phyloP scores from a whole-genome alignment of 2,329 filamentous ascomycete genomes.

The Fusarium marasasianum region DNA sequence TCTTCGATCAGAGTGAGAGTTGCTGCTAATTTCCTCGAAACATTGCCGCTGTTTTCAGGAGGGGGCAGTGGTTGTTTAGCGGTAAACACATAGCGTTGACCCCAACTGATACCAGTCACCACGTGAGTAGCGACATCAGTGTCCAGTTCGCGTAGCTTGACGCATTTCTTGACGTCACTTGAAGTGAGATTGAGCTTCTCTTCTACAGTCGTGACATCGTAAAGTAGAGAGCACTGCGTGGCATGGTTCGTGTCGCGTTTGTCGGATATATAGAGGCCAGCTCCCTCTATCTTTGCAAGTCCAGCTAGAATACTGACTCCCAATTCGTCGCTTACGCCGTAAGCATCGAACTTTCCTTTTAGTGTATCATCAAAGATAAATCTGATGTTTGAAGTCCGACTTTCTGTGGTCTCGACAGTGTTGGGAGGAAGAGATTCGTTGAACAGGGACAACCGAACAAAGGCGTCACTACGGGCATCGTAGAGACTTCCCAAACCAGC shows the following conservation, averaged over 20 bases:
- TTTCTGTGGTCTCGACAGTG: not conserved
- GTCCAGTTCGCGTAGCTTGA: not conserved
- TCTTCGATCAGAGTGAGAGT: not conserved
- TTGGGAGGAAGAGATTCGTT: too few species aligned
- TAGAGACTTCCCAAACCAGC: too few species aligned
- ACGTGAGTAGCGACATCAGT: not conserved
- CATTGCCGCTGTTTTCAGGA: not conserved
- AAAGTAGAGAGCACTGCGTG: not conserved
- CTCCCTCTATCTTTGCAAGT: not conserved
- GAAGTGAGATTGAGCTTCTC: not conserved
- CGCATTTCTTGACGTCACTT: not conserved
- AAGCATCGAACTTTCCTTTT: not conserved
- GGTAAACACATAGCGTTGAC: not conserved
- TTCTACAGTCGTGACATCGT: not conserved
- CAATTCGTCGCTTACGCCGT: not conserved
- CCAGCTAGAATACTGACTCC: not conserved
- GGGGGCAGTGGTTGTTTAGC: not conserved
- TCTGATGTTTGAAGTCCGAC: not conserved
- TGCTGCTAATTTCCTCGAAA: not conserved
- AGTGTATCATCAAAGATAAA: not conserved
- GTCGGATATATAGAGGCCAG: not conserved
- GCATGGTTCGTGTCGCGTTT: not conserved
- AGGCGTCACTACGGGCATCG: too few species aligned
- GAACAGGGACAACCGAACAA: too few species aligned
- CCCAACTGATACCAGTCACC: not conserved